Evolutionary conservation across 768 basidiomycete genomes (phyloP).

Genomic region (Holtermanniella nyarrowii): DNA sequence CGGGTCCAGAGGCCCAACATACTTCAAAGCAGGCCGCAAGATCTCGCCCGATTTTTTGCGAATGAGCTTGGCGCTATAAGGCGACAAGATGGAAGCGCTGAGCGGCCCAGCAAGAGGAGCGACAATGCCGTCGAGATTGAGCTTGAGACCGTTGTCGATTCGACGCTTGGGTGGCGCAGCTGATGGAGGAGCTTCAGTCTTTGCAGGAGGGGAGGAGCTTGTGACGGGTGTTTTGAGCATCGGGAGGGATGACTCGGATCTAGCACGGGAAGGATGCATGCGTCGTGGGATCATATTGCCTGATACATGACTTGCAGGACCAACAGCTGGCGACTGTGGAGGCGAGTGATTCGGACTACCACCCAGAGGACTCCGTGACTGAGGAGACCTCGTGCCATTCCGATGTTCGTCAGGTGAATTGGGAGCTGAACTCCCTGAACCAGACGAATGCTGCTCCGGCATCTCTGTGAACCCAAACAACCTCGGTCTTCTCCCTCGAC

Average conservation of each 20-base stretch:
- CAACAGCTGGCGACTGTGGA: neutral
- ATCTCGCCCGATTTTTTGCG: conserved; percentile 92
- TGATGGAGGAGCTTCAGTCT: neutral
- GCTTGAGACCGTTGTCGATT: conserved; percentile 37
- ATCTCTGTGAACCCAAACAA: conserved; percentile 40
- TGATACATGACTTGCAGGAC: conserved; percentile 4
- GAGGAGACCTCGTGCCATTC: conserved; percentile 3
- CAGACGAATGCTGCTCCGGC: conserved; percentile 11
- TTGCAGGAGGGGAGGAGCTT: neutral
- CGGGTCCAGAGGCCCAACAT: conserved; percentile 45
- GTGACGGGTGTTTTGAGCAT: neutral
- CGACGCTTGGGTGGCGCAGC: conserved; percentile 8
- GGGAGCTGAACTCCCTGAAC: conserved; percentile 10
- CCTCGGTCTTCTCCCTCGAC: conserved; percentile 25
- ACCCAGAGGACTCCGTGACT: neutral
- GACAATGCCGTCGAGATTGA: conserved; percentile 35
- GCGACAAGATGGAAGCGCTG: conserved; percentile 26
- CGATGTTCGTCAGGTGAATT: conserved; percentile 19
- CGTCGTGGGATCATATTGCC: conserved; percentile 12
- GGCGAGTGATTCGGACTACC: neutral
- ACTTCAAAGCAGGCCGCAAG: conserved; percentile 82
- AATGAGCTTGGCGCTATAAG: conserved; percentile 44
- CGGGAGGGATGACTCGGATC: conserved; percentile 11
- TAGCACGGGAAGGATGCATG: conserved; percentile 10
- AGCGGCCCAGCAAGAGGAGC: conserved; percentile 7